Percentiles rank a stretch among this genome's conserved stretches.
Evolutionary conservation across 495 filamentous ascomycete genomes (phyloP).

Genomic region (Pyrenopolyporus hunteri): DNA sequence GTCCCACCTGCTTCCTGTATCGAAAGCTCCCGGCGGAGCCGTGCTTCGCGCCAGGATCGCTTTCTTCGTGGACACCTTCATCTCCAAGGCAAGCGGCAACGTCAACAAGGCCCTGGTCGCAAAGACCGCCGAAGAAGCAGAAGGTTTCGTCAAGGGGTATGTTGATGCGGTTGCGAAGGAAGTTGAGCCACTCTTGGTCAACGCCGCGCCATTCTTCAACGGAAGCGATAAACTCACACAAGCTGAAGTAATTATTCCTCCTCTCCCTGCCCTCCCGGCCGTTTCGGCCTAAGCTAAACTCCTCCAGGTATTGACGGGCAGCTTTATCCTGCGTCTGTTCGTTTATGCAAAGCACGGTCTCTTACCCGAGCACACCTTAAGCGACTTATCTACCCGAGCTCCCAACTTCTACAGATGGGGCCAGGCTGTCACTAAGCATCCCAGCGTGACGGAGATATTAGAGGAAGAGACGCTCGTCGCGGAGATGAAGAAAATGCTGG

Average conservation of each 20-base stretch:
- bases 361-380: slow-evolving; percentile 56
- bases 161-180: slow-evolving; percentile 69
- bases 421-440: slow-evolving; percentile 62
- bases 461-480: slow-evolving; percentile 51
- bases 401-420: slow-evolving; percentile 75
- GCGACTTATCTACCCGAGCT: slow-evolving; percentile 55
- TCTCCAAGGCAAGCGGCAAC: slow-evolving; percentile 61
- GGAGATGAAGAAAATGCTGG: slow-evolving; percentile 44
- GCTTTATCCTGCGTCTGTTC: slow-evolving; percentile 68
- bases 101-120: slow-evolving; percentile 54
- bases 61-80: slow-evolving; percentile 81
- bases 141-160: slow-evolving; percentile 47
- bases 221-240: slow-evolving; percentile 75
- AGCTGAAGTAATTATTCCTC: slow-evolving; percentile 67
- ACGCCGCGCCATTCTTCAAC: slow-evolving; percentile 79
- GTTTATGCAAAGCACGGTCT: slow-evolving; percentile 57
- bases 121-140: slow-evolving; percentile 49
- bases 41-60: slow-evolving; percentile 67
- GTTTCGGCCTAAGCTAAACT: background rate
- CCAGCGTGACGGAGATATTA: slow-evolving; percentile 72
- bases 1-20: slow-evolving; percentile 57
- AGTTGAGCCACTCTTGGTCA: slow-evolving; percentile 71
- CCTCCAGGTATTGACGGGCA: slow-evolving; percentile 65
- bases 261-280: background rate
- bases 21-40: slow-evolving; percentile 49